Percentiles rank a stretch among this genome's conserved stretches.
These are phyloP conservation scores for Trichosporon coremiiforme DNA, from an alignment of 1,284 basidiomycete genomes.

Conservation along the genomic window DNA sequence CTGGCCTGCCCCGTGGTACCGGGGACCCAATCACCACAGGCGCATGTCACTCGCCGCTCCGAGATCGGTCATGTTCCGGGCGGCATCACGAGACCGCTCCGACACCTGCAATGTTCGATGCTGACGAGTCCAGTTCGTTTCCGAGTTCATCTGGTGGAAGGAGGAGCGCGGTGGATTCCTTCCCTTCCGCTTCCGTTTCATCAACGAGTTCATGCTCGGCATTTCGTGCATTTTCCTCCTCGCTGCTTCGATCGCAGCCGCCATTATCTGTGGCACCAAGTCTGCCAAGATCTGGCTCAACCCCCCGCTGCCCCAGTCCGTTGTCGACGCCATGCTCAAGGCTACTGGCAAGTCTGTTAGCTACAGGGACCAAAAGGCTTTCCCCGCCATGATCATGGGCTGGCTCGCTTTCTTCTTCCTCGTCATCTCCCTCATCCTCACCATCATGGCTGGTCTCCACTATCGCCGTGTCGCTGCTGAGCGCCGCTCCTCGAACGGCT, in stretches of 20 bases:
- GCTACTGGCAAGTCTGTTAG: constrained; percentile 16
- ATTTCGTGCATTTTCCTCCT: constrained; percentile 25
- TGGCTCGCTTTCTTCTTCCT: constrained; percentile 30
- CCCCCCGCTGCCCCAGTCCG: constrained; percentile 2
- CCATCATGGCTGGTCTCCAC: constrained; percentile 27
- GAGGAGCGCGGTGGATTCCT: constrained; percentile 27
- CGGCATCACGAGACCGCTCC: not conserved
- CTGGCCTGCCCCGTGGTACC: not conserved
- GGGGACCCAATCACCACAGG: not conserved
- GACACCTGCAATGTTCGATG: not conserved
- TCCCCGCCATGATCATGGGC: constrained; percentile 24
- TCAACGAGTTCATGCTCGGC: constrained; percentile 28
- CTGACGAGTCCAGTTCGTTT: constrained; percentile 25
- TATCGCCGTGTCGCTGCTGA: constrained; percentile 25
- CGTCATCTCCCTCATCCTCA: constrained; percentile 23
- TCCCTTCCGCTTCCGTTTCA: constrained; percentile 21
- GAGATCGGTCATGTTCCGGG: not conserved
- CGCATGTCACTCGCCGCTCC: not conserved
- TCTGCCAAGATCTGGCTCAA: constrained; percentile 6
- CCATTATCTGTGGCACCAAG: not conserved
- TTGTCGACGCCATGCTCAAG: constrained; percentile 20
- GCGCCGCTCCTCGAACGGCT: constrained; percentile 3
- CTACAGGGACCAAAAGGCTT: constrained; percentile 25
- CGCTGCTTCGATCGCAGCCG: constrained; percentile 22
- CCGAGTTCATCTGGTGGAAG: constrained; percentile 25